phyloP scores from a whole-genome alignment of 306 rosid species.

The Chamaecrista fasciculata region DNA sequence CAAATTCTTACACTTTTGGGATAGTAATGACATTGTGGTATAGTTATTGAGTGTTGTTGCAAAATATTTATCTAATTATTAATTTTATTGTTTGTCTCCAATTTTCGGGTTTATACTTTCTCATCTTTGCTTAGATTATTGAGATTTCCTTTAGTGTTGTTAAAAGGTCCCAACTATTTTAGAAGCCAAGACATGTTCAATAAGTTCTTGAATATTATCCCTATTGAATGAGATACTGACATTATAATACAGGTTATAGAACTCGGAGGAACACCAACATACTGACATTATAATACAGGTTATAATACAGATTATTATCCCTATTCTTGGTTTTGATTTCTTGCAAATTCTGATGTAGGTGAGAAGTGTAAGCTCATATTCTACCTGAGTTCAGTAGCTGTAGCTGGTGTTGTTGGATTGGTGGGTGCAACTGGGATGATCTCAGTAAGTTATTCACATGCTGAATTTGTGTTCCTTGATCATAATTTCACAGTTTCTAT shows the following conservation, averaged over 20 bases:
- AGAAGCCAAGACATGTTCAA: not conserved
- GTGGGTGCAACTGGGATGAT: slow-evolving; percentile 75
- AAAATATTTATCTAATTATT: slow-evolving; percentile 1
- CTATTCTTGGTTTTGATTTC: too few species aligned
- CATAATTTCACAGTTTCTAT: not conserved
- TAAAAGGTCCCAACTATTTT: slow-evolving; percentile 21
- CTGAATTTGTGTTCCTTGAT: not conserved
- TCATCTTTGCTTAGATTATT: too few species aligned
- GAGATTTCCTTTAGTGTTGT: not conserved
- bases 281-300: slow-evolving; percentile 50
- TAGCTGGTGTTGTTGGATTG: slow-evolving; percentile 58
- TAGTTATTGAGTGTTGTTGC: not conserved
- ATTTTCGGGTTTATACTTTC: too few species aligned
- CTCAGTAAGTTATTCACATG: slow-evolving; percentile 51
- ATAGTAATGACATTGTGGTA: slow-evolving; percentile 12
- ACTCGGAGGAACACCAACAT: slow-evolving; percentile 87
- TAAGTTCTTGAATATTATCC: slow-evolving; percentile 2
- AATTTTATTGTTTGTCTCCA: not conserved
- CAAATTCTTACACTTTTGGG: slow-evolving; percentile 1
- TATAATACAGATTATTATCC: too few species aligned
- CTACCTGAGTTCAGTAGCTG: slow-evolving; percentile 67
- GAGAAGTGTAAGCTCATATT: too few species aligned
- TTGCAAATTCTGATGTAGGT: too few species aligned
- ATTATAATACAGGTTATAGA: slow-evolving; percentile 64
- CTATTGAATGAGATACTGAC: slow-evolving; percentile 29